phyloP scores from a whole-genome alignment of 768 basidiomycete species.

The Lactarius akahatsu region DNA sequence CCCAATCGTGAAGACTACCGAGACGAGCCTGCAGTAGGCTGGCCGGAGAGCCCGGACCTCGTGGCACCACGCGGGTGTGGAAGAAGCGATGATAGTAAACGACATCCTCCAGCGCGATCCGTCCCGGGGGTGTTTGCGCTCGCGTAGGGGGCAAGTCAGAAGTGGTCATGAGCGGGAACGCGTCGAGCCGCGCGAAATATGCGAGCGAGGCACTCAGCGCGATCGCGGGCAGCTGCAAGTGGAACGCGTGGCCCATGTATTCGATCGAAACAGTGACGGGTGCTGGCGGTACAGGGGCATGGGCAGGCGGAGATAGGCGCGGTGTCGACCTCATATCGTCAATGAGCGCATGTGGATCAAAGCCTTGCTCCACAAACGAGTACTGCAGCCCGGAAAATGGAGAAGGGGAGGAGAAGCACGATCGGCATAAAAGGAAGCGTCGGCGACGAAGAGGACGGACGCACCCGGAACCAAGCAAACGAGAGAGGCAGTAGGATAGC shows the following conservation, averaged over 20 bases:
- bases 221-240: slow-evolving; percentile 23
- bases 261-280: slow-evolving; percentile 15
- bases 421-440: slow-evolving; percentile 13
- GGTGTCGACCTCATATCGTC: not conserved
- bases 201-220: slow-evolving; percentile 22
- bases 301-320: slow-evolving; percentile 3
- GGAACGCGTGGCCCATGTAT: slow-evolving; percentile 14
- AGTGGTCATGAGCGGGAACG: not conserved
- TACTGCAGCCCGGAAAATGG: slow-evolving; percentile 21
- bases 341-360: slow-evolving; percentile 19
- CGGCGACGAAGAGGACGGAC: slow-evolving; percentile 6
- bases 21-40: not conserved
- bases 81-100: slow-evolving; percentile 20
- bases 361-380: slow-evolving; percentile 22
- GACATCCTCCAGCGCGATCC: slow-evolving; percentile 14
- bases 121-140: not conserved
- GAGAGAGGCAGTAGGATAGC: slow-evolving; percentile 19
- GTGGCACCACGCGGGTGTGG: slow-evolving; percentile 13
- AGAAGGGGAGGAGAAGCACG: slow-evolving; percentile 6
- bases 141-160: not conserved
- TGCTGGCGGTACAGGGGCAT: slow-evolving; percentile 2
- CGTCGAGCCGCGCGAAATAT: slow-evolving; percentile 25
- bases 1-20: slow-evolving; percentile 10
- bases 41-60: slow-evolving; percentile 7
- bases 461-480: slow-evolving; percentile 27